phyloP scores from a whole-genome alignment of 2,329 filamentous ascomycete species.

The Xylaria sp. region DNA sequence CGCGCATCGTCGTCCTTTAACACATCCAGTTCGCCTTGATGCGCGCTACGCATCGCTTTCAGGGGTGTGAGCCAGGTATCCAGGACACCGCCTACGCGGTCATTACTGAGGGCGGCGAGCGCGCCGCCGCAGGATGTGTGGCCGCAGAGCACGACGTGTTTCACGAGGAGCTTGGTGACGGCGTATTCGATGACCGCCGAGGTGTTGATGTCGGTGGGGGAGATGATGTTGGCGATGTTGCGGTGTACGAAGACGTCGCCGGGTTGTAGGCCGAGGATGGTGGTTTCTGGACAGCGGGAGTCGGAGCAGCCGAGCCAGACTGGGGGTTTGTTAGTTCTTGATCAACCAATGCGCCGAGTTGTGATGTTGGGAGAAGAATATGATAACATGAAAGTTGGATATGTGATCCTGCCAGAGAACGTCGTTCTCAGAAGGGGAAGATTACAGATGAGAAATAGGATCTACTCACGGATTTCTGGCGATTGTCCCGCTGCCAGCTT shows the following conservation, averaged over 20 bases:
- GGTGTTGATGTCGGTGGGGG: conserved; percentile 68
- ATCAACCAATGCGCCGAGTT: conserved; percentile 4
- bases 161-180: conserved; percentile 64
- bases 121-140: conserved; percentile 66
- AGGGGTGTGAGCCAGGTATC: conserved; percentile 52
- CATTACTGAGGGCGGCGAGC: conserved; percentile 48
- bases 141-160: conserved; percentile 65
- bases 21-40: conserved; percentile 51
- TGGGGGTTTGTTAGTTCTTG: conserved; percentile 21
- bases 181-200: conserved; percentile 75
- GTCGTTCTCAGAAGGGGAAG: too few species aligned
- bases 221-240: conserved; percentile 83
- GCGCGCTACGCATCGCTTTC: conserved; percentile 38
- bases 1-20: conserved; percentile 51
- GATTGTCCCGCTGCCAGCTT: conserved; percentile 62
- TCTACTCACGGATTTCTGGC: conserved; percentile 52
- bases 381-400: not conserved
- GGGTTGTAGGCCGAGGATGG: conserved; percentile 69
- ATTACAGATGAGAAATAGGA: not conserved
- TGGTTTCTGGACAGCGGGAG: conserved; percentile 78
- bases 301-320: conserved; percentile 87
- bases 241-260: conserved; percentile 86
- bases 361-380: not conserved
- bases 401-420: too few species aligned
- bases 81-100: conserved; percentile 47